Conservation (phyloP, 768 basidiomycete species). For the Lactarius evosmus region DNA sequence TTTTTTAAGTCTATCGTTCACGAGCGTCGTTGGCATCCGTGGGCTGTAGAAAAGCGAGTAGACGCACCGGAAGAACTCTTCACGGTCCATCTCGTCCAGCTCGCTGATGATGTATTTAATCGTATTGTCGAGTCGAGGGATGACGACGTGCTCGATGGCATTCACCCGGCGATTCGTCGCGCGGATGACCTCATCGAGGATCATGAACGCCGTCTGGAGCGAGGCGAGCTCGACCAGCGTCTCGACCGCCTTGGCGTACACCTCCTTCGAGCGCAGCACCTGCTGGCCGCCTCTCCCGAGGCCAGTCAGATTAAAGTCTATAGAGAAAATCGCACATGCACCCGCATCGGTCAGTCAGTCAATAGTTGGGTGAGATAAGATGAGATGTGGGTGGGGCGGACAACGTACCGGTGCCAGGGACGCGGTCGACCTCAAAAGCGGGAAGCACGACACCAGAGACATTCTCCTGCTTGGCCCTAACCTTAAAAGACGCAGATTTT, state of each 20-base stretch:
- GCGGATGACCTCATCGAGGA: conserved; percentile 97
- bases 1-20: conserved; percentile 73
- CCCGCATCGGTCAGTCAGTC: not conserved
- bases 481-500: conserved; percentile 85
- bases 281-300: conserved; percentile 96
- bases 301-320: conserved; percentile 96
- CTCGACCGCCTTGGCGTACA: conserved; percentile 96
- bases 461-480: conserved; percentile 95
- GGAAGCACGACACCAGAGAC: conserved; percentile 96
- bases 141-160: conserved; percentile 96
- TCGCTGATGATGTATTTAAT: conserved; percentile 98
- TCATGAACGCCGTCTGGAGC: conserved; percentile 95
- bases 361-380: not conserved
- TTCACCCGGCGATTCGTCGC: conserved; percentile 99
- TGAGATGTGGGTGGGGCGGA: conserved; percentile 6
- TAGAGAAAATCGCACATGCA: not conserved
- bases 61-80: conserved; percentile 83
- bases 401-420: conserved; percentile 69
- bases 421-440: conserved; percentile 89
- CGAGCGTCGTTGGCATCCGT: not conserved
- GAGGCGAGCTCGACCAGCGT: conserved; percentile 97
- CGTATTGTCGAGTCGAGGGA: conserved; percentile 93
- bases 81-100: conserved; percentile 97
- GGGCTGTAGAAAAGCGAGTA: conserved; percentile 1
- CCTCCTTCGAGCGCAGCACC: conserved; percentile 90